Percentiles rank a stretch among this genome's conserved stretches.
Evolutionary conservation across 169 alveolate species (phyloP).

Genomic region (Eimeria necatrix): DNA sequence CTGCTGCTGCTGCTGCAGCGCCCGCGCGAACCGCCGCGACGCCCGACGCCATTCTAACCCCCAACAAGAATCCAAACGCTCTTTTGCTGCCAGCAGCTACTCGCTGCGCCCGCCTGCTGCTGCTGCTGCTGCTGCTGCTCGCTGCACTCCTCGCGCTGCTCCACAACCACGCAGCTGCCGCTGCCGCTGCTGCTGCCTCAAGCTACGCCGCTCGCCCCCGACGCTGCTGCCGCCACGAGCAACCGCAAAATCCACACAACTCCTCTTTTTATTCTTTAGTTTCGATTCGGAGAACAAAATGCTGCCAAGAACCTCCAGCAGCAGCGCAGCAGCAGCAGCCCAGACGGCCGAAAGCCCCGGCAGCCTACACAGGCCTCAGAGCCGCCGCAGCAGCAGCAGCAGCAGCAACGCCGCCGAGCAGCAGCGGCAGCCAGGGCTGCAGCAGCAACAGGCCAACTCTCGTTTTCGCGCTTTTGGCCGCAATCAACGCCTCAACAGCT

Average conservation of each 20-base stretch:
- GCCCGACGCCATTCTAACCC: not conserved
- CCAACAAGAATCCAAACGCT: not conserved
- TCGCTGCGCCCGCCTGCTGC: not conserved
- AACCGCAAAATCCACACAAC: not conserved
- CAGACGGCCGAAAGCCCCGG: not conserved
- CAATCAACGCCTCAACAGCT: not conserved
- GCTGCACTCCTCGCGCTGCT: not conserved
- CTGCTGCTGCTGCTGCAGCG: conserved; percentile 30
- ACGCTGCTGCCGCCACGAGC: no score
- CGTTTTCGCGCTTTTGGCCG: not conserved
- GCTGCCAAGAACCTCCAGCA: no score
- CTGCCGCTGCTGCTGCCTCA: not conserved
- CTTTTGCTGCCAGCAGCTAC: not conserved
- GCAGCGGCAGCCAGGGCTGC: not conserved
- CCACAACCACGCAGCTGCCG: conserved; percentile 20
- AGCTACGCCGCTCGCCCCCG: not conserved
- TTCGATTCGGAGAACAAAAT: not conserved
- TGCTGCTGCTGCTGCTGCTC: not conserved
- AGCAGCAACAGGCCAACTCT: not conserved
- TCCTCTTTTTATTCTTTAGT: not conserved
- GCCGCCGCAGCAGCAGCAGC: not conserved
- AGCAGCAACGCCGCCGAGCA: not conserved
- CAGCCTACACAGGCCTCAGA: not conserved
- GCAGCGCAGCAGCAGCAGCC: conserved; percentile 1
- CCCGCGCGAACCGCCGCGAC: not conserved